Base-by-base conservation (phyloP, 2,329 filamentous ascomycete genomes). In the Xylaria sp. region DNA sequence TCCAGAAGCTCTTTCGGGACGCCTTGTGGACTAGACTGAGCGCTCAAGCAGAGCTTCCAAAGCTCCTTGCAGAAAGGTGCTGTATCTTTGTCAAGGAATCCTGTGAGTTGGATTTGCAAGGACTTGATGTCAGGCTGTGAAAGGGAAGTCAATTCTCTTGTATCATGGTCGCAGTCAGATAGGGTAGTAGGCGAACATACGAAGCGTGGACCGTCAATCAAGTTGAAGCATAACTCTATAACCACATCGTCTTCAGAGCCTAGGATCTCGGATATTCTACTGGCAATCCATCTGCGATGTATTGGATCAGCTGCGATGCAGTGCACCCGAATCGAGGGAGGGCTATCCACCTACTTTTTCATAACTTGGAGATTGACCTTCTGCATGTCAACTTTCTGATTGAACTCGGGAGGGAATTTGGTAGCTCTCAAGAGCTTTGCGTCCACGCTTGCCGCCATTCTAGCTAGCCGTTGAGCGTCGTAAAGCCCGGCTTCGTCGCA, bases 301-400 rank as follows among this genome's bases (percentile, higher is more conserved):
- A 21, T 16, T 9, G 35, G 40, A 66, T 76, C 53, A 75, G 73
- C 27, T 54, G 50, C 53, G 50, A 18, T 40, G 64, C 27, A 40
- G 42, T 12, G 48, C 16, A 23, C 48, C 35, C 9, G 32, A 60
- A 50, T 37, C 40, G 48, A 55, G 54, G 59, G 51, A 44, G 21
- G 42, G 50, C 44, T 61, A 59, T 58, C 61, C 69, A 82, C 90
- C 78, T 79, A 97, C 93, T 96, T 97, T 87, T 98, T 98, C 90
- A 99, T 97, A 65, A 99, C 93, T 81, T 97, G 93, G 60, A 97
- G 86, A 79, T 99, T 98, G 81, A 99, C 94, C 84, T 98, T 98
- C 75, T 91, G 89, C 89, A 97, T 97, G 84, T 99, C 94, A 72
- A 99, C 96, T 84, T 98, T 98, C 79, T 93, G 90, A 78, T 88